A percentile compares a stretch with the other conserved stretches of the same genome.
Conservation (phyloP, 345 rosid species). For the Dipteronia sinensis region DNA sequence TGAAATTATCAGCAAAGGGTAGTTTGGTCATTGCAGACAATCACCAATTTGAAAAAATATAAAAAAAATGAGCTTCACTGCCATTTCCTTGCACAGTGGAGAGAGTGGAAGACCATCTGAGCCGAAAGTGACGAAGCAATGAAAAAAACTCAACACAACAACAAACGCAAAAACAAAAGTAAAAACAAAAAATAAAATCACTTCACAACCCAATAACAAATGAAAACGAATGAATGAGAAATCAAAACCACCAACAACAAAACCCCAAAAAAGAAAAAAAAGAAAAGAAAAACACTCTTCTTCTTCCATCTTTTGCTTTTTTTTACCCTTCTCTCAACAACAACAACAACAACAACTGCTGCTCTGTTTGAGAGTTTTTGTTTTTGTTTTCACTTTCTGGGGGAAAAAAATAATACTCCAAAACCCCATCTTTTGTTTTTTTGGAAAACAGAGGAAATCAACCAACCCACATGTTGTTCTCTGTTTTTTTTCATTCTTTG, state of each 20-base stretch:
- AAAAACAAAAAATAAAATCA: conserved; percentile 1
- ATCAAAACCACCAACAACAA: background rate
- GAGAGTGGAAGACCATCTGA: conserved; percentile 20
- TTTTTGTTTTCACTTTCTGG: background rate
- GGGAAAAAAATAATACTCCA: background rate
- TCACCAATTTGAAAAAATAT: conserved; percentile 3
- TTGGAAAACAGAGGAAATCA: background rate
- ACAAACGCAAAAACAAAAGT: conserved; percentile 1
- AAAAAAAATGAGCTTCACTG: background rate
- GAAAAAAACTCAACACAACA: conserved; percentile 23
- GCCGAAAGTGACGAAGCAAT: conserved; percentile 51
- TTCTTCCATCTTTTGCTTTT: conserved; percentile 3
- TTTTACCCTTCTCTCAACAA: background rate
- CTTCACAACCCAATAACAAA: background rate
- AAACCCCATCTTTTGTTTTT: background rate
- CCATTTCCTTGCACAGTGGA: conserved; percentile 34
- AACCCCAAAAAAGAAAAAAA: conserved; percentile 17
- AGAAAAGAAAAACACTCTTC: conserved; percentile 2
- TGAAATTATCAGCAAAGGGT: background rate
- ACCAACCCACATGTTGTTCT: background rate
- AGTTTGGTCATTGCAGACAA: background rate
- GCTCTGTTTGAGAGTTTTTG: background rate
- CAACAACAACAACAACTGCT: background rate
- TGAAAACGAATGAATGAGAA: background rate
- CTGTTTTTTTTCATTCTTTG: background rate